phyloP scores from a whole-genome alignment of 441 rosid genomes.

The Biscutella laevigata region DNA sequence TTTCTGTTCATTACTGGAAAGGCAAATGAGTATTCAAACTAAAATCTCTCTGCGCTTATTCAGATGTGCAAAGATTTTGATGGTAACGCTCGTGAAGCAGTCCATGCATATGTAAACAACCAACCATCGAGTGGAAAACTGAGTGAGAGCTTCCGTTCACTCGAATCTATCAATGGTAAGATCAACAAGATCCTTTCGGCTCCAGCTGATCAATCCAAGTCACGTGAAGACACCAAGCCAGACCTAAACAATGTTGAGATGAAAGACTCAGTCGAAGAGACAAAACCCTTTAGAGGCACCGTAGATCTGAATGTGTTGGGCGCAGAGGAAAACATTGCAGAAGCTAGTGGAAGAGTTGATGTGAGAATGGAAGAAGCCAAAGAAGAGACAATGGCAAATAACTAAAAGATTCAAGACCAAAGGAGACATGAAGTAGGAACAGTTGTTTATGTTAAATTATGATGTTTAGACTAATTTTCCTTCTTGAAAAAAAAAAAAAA shows the following conservation, averaged over 20 bases:
- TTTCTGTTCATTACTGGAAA: neutral
- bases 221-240: conserved; percentile 17
- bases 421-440: too few relatives aligned
- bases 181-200: conserved; percentile 40
- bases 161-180: conserved; percentile 35
- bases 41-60: neutral
- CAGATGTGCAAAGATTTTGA: neutral
- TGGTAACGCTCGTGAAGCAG: neutral
- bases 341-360: conserved; percentile 23
- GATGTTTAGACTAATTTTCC: too few relatives aligned
- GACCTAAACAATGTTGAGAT: conserved; percentile 21
- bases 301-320: conserved; percentile 28
- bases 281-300: conserved; percentile 16
- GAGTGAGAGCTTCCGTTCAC: conserved; percentile 41
- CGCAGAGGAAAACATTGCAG: conserved; percentile 19
- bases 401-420: too few relatives aligned
- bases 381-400: too few relatives aligned
- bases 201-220: conserved; percentile 18
- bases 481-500: too few relatives aligned
- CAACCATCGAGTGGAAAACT: conserved; percentile 21
- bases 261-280: conserved; percentile 19
- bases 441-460: too few relatives aligned
- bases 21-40: neutral
- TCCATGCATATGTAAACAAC: neutral
- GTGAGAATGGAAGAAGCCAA: conserved; percentile 26